Percentiles rank a stretch among this genome's conserved stretches.
Conservation (phyloP, 2,329 filamentous ascomycete species). For the Beauveria medogensis region DNA sequence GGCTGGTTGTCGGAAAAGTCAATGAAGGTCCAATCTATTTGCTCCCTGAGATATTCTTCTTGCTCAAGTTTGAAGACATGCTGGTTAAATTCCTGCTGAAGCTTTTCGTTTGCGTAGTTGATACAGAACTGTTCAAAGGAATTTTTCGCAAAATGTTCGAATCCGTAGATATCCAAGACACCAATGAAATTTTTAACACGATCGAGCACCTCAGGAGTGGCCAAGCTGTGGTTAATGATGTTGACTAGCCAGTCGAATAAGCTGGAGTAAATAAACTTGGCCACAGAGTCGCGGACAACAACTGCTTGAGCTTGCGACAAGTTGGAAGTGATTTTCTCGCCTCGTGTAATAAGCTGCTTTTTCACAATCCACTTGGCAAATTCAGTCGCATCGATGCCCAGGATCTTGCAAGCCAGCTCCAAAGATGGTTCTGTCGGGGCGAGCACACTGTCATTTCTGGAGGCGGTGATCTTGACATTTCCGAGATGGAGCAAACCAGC, state of each 20-base stretch:
- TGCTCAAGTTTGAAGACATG: slow-evolving; percentile 99
- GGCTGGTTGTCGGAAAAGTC: slow-evolving; percentile 99
- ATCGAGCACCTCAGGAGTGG: slow-evolving; percentile 76
- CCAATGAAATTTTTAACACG: slow-evolving; percentile 88
- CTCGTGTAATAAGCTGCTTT: slow-evolving; percentile 93
- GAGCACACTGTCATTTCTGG: slow-evolving; percentile 79
- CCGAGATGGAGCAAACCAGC: slow-evolving; percentile 89
- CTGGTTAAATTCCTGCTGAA: slow-evolving; percentile 98
- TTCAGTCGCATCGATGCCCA: slow-evolving; percentile 77
- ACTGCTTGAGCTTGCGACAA: slow-evolving; percentile 86
- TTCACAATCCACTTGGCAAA: slow-evolving; percentile 99
- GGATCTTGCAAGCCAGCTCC: slow-evolving; percentile 69
- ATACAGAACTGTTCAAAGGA: slow-evolving; percentile 99
- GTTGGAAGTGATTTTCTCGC: slow-evolving; percentile 96
- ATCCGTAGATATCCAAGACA: slow-evolving; percentile 98
- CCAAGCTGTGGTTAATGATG: slow-evolving; percentile 84
- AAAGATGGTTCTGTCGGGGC: slow-evolving; percentile 74
- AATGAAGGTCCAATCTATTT: slow-evolving; percentile 99
- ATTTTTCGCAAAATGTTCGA: slow-evolving; percentile 99
- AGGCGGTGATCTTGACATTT: slow-evolving; percentile 91
- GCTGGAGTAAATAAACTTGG: slow-evolving; percentile 97
- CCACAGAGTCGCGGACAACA: slow-evolving; percentile 93
- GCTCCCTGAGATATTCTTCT: slow-evolving; percentile 89
- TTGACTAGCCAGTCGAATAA: slow-evolving; percentile 99
- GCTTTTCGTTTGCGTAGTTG: slow-evolving; percentile 98